Conservation (phyloP, 2,329 filamentous ascomycete species). For the Epicoccum sorghinum region DNA sequence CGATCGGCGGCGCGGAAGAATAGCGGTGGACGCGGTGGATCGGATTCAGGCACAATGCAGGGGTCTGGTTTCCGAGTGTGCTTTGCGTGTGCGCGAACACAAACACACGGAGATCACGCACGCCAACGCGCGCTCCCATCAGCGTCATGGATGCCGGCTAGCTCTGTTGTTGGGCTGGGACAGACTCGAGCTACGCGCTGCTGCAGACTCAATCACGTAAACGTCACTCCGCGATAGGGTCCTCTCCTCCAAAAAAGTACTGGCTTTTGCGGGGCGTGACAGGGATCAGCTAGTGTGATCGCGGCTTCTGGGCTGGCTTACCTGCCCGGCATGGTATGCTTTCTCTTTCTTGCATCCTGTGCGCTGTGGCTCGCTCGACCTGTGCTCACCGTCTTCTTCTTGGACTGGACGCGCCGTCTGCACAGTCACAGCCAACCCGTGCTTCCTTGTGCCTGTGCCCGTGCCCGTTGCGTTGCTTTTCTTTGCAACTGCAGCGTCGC, state of each 20-base stretch:
- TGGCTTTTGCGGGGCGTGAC: conserved; percentile 14
- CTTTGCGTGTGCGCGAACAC: background rate
- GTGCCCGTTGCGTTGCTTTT: background rate
- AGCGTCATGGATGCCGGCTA: conserved; percentile 5
- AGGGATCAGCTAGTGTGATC: conserved; percentile 9
- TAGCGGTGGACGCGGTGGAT: conserved; percentile 3
- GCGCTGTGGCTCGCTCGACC: conserved; percentile 12
- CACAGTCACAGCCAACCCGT: background rate
- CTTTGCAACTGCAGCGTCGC: conserved; percentile 1
- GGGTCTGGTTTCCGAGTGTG: conserved; percentile 5
- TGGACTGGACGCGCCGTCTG: background rate
- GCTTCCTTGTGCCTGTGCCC: background rate
- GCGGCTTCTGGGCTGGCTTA: conserved; percentile 14
- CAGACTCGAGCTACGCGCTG: background rate
- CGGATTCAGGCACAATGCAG: conserved; percentile 14
- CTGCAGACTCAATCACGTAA: conserved; percentile 13
- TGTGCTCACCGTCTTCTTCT: conserved; percentile 6
- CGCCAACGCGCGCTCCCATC: background rate
- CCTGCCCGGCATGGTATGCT: conserved; percentile 12
- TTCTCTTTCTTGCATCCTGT: conserved; percentile 13
- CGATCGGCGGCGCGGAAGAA: conserved; percentile 13
- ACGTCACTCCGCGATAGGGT: conserved; percentile 5
- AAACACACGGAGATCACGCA: background rate
- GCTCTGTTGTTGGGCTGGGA: background rate
- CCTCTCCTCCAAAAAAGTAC: background rate